phyloP scores from a whole-genome alignment of 2,329 filamentous ascomycete genomes.

The Daldinia sp. region DNA sequence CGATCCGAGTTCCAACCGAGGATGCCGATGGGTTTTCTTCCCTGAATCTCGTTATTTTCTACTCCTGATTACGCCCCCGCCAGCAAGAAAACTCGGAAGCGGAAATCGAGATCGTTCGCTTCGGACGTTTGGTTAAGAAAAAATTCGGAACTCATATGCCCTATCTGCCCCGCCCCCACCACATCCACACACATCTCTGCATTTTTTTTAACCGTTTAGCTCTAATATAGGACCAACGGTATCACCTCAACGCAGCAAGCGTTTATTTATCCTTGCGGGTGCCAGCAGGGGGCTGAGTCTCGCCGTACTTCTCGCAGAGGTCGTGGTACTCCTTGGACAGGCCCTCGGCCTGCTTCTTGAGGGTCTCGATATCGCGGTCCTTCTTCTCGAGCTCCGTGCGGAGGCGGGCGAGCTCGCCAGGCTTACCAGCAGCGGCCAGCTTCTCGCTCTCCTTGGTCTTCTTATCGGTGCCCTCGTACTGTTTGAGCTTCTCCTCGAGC shows the following conservation, averaged over 20 bases:
- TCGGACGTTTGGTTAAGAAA: neutral
- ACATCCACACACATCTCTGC: conserved; percentile 1
- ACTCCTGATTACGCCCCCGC: neutral
- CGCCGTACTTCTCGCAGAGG: conserved; percentile 83
- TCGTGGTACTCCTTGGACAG: conserved; percentile 87
- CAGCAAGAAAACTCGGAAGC: neutral
- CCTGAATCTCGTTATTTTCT: neutral
- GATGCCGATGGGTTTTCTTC: conserved; percentile 5
- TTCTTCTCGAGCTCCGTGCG: conserved; percentile 80
- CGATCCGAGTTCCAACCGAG: neutral
- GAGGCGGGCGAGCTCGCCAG: conserved; percentile 79
- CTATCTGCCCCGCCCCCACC: neutral
- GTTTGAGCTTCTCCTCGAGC: conserved; percentile 91
- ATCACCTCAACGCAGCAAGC: neutral
- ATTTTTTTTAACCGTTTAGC: neutral
- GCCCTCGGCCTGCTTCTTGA: conserved; percentile 93
- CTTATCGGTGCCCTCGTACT: conserved; percentile 75
- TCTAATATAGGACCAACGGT: neutral
- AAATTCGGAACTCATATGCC: conserved; percentile 5
- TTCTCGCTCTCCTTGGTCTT: conserved; percentile 76
- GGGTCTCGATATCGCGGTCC: conserved; percentile 83
- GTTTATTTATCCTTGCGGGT: conserved; percentile 69
- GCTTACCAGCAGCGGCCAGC: conserved; percentile 77
- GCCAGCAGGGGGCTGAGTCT: conserved; percentile 63
- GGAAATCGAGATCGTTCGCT: neutral